phyloP scores from a whole-genome alignment of 495 filamentous ascomycete genomes.

The Corynascus novoguineensis region DNA sequence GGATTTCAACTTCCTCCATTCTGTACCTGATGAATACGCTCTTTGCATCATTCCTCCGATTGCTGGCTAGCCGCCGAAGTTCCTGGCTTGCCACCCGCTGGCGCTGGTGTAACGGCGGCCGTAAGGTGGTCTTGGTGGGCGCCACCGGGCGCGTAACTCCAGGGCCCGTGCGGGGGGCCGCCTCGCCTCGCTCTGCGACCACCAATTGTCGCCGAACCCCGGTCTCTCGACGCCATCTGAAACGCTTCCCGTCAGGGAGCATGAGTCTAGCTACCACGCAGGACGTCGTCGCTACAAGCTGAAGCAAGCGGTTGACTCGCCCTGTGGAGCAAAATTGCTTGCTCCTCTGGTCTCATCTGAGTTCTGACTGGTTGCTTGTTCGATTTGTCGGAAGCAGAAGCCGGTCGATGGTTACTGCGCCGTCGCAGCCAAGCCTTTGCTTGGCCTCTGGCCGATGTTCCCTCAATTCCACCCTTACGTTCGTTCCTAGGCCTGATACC shows the following conservation, averaged over 20 bases:
- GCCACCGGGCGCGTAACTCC: neutral
- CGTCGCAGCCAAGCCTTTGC: neutral
- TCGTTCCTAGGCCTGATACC: constrained; percentile 9
- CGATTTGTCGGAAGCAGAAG: neutral
- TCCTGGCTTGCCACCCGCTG: neutral
- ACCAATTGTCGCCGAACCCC: constrained; percentile 12
- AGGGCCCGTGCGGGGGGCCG: constrained; percentile 19
- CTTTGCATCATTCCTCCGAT: too few relatives aligned
- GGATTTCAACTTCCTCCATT: too few relatives aligned
- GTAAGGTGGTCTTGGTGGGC: too few relatives aligned
- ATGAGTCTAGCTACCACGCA: constrained; percentile 24
- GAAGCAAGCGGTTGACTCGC: constrained; percentile 23
- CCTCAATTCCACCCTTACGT: constrained; percentile 1
- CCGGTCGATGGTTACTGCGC: neutral
- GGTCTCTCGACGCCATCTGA: constrained; percentile 36
- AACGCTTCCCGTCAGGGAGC: constrained; percentile 38
- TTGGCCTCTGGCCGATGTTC: constrained; percentile 2
- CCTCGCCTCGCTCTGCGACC: neutral
- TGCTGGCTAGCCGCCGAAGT: too few relatives aligned
- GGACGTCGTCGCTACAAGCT: constrained; percentile 15
- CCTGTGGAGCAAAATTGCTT: constrained; percentile 11
- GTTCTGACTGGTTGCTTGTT: constrained; percentile 8
- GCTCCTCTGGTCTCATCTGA: constrained; percentile 7
- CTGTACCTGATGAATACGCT: too few relatives aligned
- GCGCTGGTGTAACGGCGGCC: constrained; percentile 5